phyloP scores from a whole-genome alignment of 805 yeast genomes.

The Hanseniaspora guilliermondii region DNA sequence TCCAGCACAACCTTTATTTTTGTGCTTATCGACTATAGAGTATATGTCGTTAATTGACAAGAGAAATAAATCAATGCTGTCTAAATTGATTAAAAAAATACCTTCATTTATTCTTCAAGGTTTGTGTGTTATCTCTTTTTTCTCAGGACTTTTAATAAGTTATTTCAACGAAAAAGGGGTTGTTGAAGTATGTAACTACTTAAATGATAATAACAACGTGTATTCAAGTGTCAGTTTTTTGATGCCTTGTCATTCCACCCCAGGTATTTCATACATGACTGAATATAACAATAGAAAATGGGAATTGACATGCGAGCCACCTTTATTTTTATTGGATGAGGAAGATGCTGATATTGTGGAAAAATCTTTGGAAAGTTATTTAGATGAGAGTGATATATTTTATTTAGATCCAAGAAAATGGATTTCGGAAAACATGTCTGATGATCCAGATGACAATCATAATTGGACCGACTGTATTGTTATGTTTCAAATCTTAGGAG shows the following conservation, averaged over 20 bases:
- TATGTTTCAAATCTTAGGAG: slow-evolving; percentile 53
- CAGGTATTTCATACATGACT: slow-evolving; percentile 80
- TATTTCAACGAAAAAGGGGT: slow-evolving; percentile 80
- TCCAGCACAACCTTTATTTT: slow-evolving; percentile 67
- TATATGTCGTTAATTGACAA: slow-evolving; percentile 12
- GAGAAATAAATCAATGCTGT: background rate
- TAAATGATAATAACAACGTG: slow-evolving; percentile 31
- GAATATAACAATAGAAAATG: slow-evolving; percentile 41
- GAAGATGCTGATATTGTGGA: slow-evolving; percentile 18
- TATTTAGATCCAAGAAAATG: slow-evolving; percentile 29
- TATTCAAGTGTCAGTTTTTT: slow-evolving; percentile 59
- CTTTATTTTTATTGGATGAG: slow-evolving; percentile 33
- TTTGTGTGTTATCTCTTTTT: slow-evolving; percentile 14
- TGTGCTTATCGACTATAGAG: slow-evolving; percentile 39
- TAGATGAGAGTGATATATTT: slow-evolving; percentile 79
- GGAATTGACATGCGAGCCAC: slow-evolving; percentile 90
- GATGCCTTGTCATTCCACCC: slow-evolving; percentile 96
- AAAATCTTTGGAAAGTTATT: slow-evolving; percentile 35
- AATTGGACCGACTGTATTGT: slow-evolving; percentile 66
- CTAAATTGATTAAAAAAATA: background rate
- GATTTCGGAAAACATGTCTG: slow-evolving; percentile 1
- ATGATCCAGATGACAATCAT: slow-evolving; percentile 14
- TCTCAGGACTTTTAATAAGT: slow-evolving; percentile 35
- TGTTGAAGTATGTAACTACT: slow-evolving; percentile 46
- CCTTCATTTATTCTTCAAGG: background rate